Conservation (phyloP, 306 rosid species). For the Dryas octopetala region DNA sequence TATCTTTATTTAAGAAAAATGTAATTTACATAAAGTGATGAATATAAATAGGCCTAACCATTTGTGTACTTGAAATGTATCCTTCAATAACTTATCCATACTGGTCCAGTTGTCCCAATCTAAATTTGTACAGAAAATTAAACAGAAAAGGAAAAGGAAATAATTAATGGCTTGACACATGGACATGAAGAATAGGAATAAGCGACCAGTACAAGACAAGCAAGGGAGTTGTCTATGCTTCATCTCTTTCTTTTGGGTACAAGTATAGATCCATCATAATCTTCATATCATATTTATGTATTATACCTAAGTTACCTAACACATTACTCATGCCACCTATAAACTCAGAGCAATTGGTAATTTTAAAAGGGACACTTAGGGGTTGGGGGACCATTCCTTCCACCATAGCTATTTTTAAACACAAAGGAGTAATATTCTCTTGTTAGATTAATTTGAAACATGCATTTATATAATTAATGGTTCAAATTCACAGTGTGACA, state of each 20-base stretch:
- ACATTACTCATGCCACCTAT: not conserved
- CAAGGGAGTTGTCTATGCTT: not conserved
- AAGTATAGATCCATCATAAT: not conserved
- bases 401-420: too few species aligned
- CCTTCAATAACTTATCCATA: too few species aligned
- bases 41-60: too few species aligned
- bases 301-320: too few species aligned
- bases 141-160: not conserved
- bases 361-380: not conserved
- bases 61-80: too few species aligned
- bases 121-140: not conserved
- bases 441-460: too few species aligned
- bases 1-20: too few species aligned
- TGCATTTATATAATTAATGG: too few species aligned
- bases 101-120: not conserved
- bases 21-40: too few species aligned
- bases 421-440: too few species aligned
- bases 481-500: too few species aligned
- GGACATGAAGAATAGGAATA: not conserved
- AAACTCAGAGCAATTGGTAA: not conserved
- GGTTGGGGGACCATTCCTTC: not conserved
- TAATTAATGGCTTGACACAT: not conserved
- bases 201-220: slow-evolving; percentile 10
- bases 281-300: not conserved
- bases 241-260: not conserved